Evolutionary conservation across 129 eudicot genomes (phyloP), one percentile per base, ranked within the genome.

Genomic region (Pittosporum tobira): DNA sequence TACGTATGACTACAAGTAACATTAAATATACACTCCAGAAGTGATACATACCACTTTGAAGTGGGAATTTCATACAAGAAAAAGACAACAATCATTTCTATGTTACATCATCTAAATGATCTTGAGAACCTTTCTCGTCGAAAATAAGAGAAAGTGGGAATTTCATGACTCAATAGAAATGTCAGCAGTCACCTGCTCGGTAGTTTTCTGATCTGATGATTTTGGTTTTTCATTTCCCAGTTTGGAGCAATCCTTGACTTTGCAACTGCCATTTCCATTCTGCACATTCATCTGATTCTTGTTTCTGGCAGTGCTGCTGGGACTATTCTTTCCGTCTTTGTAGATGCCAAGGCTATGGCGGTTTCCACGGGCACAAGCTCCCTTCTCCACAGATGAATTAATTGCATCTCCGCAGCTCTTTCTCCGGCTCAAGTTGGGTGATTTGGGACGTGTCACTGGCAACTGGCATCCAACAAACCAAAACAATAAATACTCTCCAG

Each of bases 361-460:
- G 20, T 49, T 56, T 57, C 72, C 64, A 48, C 62, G 51, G 23
- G 84, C 63, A 57, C 82, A 76, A 47, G 57, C 58, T 61, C 59
- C 77, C 57, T 75, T 81, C 9, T 77, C 84, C 24, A 56, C 24
- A 43, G 84, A 23, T 43, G 84, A n/a, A 52, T 74, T 76, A 2
- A 60, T 44, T 20, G 89, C 78, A 61, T 88, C 96, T 31, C 94
- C 69, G 8, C 84, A 84, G 69, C 96, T 88, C 76, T 64, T 88
- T 81, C 96, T 81, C 48, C 96, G 74, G 14, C 57, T 73, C 46
- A 88, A 69, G 0, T 88, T 88, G 13, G 96, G 96, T n/a, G 94
- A 88, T 71, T 84, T 84, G 30, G 96, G 71, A 62, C 96, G 94
- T 12, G 96, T 88, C 21, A 84, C 69, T 14, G 96, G 96, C 61